Percentiles rank a stretch among this genome's conserved stretches.
Conservation (phyloP, 2,329 filamentous ascomycete species). For the Stachybotrys chlorohalonatus region DNA sequence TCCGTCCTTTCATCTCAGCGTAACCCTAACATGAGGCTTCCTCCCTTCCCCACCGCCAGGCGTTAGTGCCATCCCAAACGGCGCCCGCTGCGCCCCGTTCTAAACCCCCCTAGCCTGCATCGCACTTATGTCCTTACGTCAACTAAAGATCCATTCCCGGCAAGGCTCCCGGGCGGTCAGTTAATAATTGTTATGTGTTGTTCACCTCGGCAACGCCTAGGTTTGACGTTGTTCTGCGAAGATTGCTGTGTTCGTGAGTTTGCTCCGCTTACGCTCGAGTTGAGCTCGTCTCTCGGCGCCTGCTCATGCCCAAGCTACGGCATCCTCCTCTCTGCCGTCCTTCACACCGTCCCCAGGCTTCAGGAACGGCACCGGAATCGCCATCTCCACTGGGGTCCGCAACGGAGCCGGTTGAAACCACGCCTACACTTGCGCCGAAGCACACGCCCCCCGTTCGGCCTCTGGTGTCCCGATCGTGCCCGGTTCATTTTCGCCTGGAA, state of each 20-base stretch:
- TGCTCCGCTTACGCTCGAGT: background rate
- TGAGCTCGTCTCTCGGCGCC: background rate
- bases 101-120: background rate
- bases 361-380: background rate
- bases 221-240: background rate
- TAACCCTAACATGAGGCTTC: background rate
- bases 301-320: background rate
- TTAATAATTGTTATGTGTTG: background rate
- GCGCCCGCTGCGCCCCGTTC: background rate
- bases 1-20: background rate
- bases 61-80: background rate
- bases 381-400: background rate
- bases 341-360: background rate
- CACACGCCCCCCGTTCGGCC: background rate
- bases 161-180: background rate
- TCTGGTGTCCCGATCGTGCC: background rate
- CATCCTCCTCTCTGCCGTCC: background rate
- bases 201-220: background rate
- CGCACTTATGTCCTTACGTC: background rate
- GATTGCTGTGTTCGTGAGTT: background rate
- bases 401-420: background rate
- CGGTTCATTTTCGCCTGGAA: slow-evolving; percentile 1
- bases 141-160: background rate
- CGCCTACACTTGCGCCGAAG: background rate
- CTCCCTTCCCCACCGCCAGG: background rate